Percentiles rank a stretch among this genome's conserved stretches.
Conservation (phyloP, 495 filamentous ascomycete species). For the Clohesyomyces aquaticus region DNA sequence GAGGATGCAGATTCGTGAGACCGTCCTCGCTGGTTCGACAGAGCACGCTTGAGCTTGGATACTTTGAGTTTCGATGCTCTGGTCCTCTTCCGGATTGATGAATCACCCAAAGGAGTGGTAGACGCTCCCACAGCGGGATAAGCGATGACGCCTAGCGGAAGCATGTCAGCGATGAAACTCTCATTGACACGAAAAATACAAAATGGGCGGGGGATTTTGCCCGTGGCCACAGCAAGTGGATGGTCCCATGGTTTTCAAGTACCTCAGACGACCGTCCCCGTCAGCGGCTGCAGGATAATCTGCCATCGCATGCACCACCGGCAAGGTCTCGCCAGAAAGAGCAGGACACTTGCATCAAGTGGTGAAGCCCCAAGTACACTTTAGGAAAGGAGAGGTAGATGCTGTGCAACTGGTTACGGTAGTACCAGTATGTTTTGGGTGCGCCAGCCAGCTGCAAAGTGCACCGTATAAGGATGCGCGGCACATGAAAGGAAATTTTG, state of each 20-base stretch:
- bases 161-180: conserved; percentile 41
- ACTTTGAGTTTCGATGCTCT: conserved; percentile 12
- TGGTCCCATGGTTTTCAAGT: conserved; percentile 34
- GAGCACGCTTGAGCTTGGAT: conserved; percentile 18
- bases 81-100: conserved; percentile 34
- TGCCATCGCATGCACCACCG: conserved; percentile 17
- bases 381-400: conserved; percentile 27
- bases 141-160: conserved; percentile 42
- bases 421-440: conserved; percentile 26
- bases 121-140: conserved; percentile 38
- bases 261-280: conserved; percentile 14
- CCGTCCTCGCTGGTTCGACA: conserved; percentile 24
- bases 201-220: conserved; percentile 9
- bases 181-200: conserved; percentile 9
- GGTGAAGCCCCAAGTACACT: conserved; percentile 21
- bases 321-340: conserved; percentile 31
- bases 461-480: conserved; percentile 6
- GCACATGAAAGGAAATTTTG: conserved; percentile 24
- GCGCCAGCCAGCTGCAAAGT: conserved; percentile 8
- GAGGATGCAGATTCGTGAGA: conserved; percentile 33
- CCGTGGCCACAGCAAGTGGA: conserved; percentile 22
- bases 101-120: conserved; percentile 39
- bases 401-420: conserved; percentile 34
- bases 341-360: conserved; percentile 11
- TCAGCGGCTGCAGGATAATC: conserved; percentile 25